Conservation (phyloP, 192 early-diverging fungal genomes). For the Coemansia sp. region DNA sequence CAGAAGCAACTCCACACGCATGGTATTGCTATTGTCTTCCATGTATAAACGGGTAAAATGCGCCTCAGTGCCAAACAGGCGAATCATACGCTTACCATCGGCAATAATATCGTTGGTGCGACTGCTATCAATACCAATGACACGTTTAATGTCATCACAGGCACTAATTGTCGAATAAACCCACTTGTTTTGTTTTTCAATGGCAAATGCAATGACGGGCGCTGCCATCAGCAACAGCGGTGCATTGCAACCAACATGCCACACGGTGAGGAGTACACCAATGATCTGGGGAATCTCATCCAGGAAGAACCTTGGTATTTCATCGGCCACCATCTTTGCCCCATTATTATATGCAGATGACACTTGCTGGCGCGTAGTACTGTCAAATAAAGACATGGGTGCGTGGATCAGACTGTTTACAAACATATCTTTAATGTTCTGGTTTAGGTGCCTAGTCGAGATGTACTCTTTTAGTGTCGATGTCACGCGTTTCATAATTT, state of each 20-base stretch:
- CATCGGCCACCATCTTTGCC: conserved; percentile 2
- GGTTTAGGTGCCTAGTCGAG: neutral
- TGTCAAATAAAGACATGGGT: conserved; percentile 35
- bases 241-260: conserved; percentile 4
- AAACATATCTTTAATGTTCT: conserved; percentile 13
- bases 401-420: conserved; percentile 18
- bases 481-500: neutral
- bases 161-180: neutral
- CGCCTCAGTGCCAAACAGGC: conserved; percentile 55
- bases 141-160: neutral
- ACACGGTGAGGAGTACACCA: conserved; percentile 7
- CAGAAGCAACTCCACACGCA: conserved; percentile 48
- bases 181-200: neutral
- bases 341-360: conserved; percentile 12
- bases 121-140: neutral
- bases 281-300: conserved; percentile 3
- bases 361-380: conserved; percentile 19
- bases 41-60: conserved; percentile 55
- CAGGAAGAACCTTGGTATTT: conserved; percentile 12
- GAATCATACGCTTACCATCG: conserved; percentile 64
- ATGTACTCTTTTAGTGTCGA: neutral
- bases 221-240: conserved; percentile 17
- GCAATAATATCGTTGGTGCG: conserved; percentile 9
- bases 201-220: conserved; percentile 10
- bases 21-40: conserved; percentile 55